These are phyloP conservation scores for Filosporella fistucella DNA, from an alignment of 495 filamentous ascomycete species.

Conservation along the genomic window DNA sequence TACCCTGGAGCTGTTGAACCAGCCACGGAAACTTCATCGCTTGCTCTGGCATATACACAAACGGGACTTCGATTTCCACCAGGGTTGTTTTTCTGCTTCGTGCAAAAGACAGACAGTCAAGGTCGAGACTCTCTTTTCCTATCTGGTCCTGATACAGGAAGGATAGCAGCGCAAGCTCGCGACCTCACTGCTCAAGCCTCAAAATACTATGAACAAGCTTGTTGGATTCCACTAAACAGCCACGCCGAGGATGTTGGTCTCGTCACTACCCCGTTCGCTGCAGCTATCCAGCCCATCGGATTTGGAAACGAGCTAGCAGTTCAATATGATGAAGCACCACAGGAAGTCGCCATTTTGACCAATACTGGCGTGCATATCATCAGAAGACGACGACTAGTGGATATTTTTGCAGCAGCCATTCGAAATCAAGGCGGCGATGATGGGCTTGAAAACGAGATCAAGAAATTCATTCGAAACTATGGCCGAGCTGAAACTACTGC, in stretches of 20 bases:
- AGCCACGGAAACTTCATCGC: constrained; percentile 36
- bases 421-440: constrained; percentile 70
- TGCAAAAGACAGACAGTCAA: constrained; percentile 44
- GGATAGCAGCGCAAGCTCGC: constrained; percentile 58
- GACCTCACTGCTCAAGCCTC: constrained; percentile 43
- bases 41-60: constrained; percentile 46
- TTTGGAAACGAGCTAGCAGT: constrained; percentile 95
- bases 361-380: constrained; percentile 84
- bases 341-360: constrained; percentile 86
- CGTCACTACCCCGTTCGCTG: constrained; percentile 63
- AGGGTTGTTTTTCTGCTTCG: constrained; percentile 85
- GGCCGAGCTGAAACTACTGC: constrained; percentile 83
- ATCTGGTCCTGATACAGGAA: constrained; percentile 80
- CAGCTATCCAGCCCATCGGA: constrained; percentile 63
- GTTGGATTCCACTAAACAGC: constrained; percentile 68
- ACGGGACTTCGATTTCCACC: constrained; percentile 70
- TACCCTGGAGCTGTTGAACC: constrained; percentile 25
- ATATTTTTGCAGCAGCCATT: constrained; percentile 83
- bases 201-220: constrained; percentile 64
- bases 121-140: constrained; percentile 70
- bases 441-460: constrained; percentile 71
- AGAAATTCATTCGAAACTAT: constrained; percentile 76
- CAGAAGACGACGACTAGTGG: constrained; percentile 77
- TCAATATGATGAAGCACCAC: constrained; percentile 77
- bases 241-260: constrained; percentile 71